phyloP scores from a whole-genome alignment of 305 asterid species.

The Petunia hybrid region DNA sequence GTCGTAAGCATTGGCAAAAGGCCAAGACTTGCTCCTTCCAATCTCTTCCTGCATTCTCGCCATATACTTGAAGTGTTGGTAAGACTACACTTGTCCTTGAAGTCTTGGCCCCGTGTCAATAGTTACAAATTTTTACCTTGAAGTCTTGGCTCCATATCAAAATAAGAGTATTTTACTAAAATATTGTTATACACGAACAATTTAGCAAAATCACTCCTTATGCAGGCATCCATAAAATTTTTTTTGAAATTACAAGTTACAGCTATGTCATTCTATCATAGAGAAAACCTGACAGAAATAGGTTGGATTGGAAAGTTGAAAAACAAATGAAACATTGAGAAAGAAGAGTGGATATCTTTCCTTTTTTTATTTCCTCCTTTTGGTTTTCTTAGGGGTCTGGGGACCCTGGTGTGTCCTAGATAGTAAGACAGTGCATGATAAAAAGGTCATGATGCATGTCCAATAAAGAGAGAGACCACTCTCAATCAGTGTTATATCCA shows the following conservation, averaged over 20 bases:
- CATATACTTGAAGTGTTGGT: too few species aligned
- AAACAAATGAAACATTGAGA: not conserved
- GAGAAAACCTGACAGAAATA: not conserved
- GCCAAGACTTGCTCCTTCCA: too few species aligned
- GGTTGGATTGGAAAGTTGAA: not conserved
- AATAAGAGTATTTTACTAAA: too few species aligned
- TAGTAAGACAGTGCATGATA: slow-evolving; percentile 36
- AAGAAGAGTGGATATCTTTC: not conserved
- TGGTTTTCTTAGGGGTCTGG: not conserved
- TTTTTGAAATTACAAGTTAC: not conserved
- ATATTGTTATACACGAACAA: too few species aligned
- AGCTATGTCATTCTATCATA: not conserved
- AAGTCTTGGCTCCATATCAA: too few species aligned
- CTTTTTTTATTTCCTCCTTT: not conserved
- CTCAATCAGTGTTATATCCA: slow-evolving; percentile 31
- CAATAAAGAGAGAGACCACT: slow-evolving; percentile 36
- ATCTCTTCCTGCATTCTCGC: too few species aligned
- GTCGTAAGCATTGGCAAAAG: too few species aligned
- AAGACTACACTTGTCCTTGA: too few species aligned
- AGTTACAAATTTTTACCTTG: too few species aligned
- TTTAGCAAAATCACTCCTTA: too few species aligned
- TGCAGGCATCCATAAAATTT: too few species aligned
- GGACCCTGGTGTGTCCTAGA: not conserved
- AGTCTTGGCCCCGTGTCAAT: too few species aligned
- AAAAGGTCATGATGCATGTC: slow-evolving; percentile 41